These are phyloP conservation scores for Jacaranda mimosifolia DNA, from an alignment of 257 asterid genomes.

Conservation along the genomic window DNA sequence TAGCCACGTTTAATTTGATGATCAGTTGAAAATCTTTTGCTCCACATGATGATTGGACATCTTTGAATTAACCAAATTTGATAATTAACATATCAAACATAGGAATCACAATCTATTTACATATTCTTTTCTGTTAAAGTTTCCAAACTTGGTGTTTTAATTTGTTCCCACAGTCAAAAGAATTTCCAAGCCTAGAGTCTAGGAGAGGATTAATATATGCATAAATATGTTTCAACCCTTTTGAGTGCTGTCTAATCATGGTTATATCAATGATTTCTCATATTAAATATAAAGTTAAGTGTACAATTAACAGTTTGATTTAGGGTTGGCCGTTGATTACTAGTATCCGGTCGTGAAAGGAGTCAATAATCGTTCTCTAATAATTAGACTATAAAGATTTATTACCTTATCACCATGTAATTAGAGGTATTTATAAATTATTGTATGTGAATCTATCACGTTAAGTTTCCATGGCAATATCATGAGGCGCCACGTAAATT, in stretches of 20 bases:
- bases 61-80: slow-evolving; percentile 26
- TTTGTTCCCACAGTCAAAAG: slow-evolving; percentile 53
- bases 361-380: no score
- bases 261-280: slow-evolving; percentile 32
- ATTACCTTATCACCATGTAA: no score
- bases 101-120: slow-evolving; percentile 39
- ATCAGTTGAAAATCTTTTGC: slow-evolving; percentile 35
- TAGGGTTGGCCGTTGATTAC: no score
- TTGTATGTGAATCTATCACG: no score
- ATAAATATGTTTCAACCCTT: slow-evolving; percentile 38
- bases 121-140: slow-evolving; percentile 40
- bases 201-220: slow-evolving; percentile 39
- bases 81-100: slow-evolving; percentile 8
- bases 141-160: slow-evolving; percentile 33
- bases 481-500: no score
- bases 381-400: no score
- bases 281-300: background rate
- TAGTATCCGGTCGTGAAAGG: no score
- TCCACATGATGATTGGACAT: slow-evolving; percentile 42
- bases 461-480: no score
- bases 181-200: slow-evolving; percentile 58
- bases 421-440: no score
- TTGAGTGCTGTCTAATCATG: slow-evolving; percentile 65
- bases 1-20: background rate
- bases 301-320: no score